Evolutionary conservation across 345 rosid species (phyloP).

Genomic region (Noccaea bulbosa): DNA sequence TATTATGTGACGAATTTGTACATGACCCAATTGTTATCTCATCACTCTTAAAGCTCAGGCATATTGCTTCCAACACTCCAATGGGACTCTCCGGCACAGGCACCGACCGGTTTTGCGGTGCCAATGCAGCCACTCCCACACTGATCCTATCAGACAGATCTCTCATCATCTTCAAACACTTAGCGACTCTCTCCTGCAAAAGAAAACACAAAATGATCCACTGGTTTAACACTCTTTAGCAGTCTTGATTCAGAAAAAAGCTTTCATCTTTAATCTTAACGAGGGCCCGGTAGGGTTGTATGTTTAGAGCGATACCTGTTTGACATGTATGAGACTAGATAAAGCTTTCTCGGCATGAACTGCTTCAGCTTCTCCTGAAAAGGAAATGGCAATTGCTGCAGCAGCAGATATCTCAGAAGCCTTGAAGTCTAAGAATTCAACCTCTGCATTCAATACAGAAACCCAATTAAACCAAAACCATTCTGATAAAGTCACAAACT

Average conservation of each 20-base stretch:
- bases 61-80: slow-evolving; percentile 75
- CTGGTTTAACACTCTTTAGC: no score
- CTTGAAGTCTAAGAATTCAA: slow-evolving; percentile 76
- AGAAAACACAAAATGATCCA: slow-evolving; percentile 25
- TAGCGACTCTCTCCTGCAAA: slow-evolving; percentile 63
- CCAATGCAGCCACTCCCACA: slow-evolving; percentile 37
- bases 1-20: slow-evolving; percentile 57
- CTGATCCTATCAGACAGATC: slow-evolving; percentile 45
- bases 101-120: no score
- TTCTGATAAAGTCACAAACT: no score
- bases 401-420: slow-evolving; percentile 87
- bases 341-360: slow-evolving; percentile 47
- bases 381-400: slow-evolving; percentile 60
- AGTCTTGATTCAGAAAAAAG: not conserved
- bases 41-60: slow-evolving; percentile 77
- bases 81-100: slow-evolving; percentile 57
- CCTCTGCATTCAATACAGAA: slow-evolving; percentile 61
- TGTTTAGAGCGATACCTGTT: slow-evolving; percentile 51
- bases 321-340: slow-evolving; percentile 46
- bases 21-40: slow-evolving; percentile 65
- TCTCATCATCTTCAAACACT: slow-evolving; percentile 59
- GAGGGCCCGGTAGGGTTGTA: no score
- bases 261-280: no score
- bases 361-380: slow-evolving; percentile 46
- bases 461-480: no score